Conservation (phyloP, 495 filamentous ascomycete species). For the Penicillium ucsense region DNA sequence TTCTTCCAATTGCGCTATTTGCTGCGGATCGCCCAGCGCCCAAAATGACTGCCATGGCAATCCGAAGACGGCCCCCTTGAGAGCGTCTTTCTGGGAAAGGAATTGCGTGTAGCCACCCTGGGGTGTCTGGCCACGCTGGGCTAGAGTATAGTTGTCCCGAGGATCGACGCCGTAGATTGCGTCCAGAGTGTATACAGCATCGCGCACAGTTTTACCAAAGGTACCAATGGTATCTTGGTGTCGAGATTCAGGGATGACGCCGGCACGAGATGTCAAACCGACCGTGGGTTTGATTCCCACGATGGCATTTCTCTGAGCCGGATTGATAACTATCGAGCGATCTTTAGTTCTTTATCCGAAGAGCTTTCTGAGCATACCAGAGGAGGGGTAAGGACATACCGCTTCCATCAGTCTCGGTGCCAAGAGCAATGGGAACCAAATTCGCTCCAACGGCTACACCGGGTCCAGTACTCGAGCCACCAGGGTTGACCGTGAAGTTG, state of each 20-base stretch:
- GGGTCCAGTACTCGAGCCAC: constrained; percentile 54
- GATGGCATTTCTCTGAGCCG: constrained; percentile 54
- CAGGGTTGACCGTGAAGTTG: constrained; percentile 61
- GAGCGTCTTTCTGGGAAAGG: constrained; percentile 39
- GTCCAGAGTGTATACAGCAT: constrained; percentile 57
- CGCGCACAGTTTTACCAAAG: constrained; percentile 55
- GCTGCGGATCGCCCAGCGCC: constrained; percentile 43
- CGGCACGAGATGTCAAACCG: constrained; percentile 38
- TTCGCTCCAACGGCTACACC: constrained; percentile 54
- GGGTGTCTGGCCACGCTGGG: constrained; percentile 45
- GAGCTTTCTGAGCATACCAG: too few species aligned
- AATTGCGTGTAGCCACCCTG: constrained; percentile 45
- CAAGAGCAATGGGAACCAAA: constrained; percentile 50
- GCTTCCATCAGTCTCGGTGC: constrained; percentile 69
- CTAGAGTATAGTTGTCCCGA: constrained; percentile 50
- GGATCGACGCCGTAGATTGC: constrained; percentile 54
- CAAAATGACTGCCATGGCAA: constrained; percentile 64
- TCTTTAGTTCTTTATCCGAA: too few species aligned
- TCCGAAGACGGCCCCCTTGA: constrained; percentile 56
- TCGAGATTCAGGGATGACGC: constrained; percentile 54
- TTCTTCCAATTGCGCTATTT: constrained; percentile 41
- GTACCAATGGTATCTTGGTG: constrained; percentile 61
- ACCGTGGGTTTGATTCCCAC: constrained; percentile 63
- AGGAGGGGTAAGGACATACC: constrained; percentile 20
- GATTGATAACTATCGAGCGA: constrained; percentile 46